Conservation (phyloP, 2,329 filamentous ascomycete species). For the Botrytis elliptica region DNA sequence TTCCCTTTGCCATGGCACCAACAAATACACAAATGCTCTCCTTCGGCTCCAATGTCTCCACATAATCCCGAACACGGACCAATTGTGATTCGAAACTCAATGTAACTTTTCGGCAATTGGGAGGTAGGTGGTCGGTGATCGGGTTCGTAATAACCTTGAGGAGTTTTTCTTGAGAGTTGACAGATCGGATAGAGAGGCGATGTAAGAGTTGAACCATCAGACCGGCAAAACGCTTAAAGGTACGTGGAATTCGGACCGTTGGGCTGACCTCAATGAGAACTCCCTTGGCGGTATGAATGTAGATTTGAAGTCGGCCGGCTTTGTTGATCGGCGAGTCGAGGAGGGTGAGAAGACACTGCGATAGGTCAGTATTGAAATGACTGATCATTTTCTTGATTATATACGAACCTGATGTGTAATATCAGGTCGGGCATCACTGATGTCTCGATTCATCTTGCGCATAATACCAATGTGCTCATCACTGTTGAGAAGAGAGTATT, state of each 20-base stretch:
- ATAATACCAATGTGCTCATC: constrained; percentile 99
- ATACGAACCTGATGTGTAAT: constrained; percentile 91
- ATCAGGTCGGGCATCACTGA: constrained; percentile 94
- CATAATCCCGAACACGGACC: constrained; percentile 84
- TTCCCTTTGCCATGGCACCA: constrained; percentile 96
- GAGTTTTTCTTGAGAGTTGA: constrained; percentile 95
- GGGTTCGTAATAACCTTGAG: constrained; percentile 97
- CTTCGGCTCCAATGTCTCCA: constrained; percentile 72
- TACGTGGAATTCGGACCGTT: constrained; percentile 95
- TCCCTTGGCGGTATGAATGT: constrained; percentile 96
- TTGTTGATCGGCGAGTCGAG: constrained; percentile 99
- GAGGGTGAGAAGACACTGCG: constrained; percentile 89
- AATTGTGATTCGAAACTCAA: constrained; percentile 90
- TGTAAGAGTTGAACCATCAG: constrained; percentile 98
- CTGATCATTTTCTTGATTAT: constrained; percentile 29
- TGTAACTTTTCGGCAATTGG: constrained; percentile 96
- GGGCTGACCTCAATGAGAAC: constrained; percentile 97
- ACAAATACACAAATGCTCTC: constrained; percentile 98
- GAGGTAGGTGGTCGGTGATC: constrained; percentile 92
- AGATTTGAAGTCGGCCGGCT: constrained; percentile 94
- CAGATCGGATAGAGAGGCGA: constrained; percentile 91
- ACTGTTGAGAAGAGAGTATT: constrained; percentile 96
- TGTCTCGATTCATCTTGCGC: constrained; percentile 99
- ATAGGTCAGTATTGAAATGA: constrained; percentile 28
- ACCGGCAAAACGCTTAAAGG: constrained; percentile 98